phyloP scores from a whole-genome alignment of 768 basidiomycete species.

The Tylopilus balloui region DNA sequence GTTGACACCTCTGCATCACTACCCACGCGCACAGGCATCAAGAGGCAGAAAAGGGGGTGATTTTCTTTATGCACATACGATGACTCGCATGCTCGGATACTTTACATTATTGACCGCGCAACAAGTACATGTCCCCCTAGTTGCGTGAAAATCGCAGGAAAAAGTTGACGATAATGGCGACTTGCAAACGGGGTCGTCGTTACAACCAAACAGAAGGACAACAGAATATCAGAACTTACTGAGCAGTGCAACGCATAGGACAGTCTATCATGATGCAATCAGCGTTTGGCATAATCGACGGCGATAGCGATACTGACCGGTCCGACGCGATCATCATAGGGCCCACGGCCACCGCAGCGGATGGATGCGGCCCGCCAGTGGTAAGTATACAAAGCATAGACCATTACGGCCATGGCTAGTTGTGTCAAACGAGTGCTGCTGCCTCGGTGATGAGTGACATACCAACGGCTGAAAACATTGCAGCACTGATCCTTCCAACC shows the following conservation, averaged over 20 bases:
- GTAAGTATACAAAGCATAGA: conserved; percentile 92
- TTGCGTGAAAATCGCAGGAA: conserved; percentile 65
- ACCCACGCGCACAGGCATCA: conserved; percentile 47
- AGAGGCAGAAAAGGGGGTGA: conserved; percentile 55
- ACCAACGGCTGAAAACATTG: conserved; percentile 95
- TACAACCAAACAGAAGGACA: background rate
- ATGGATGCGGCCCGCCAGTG: conserved; percentile 96
- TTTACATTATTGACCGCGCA: conserved; percentile 14
- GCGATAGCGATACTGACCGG: conserved; percentile 58
- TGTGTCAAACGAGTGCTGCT: conserved; percentile 9
- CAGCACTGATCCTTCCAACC: conserved; percentile 95
- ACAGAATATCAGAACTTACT: conserved; percentile 39
- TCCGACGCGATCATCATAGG: conserved; percentile 94
- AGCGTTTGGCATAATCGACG: conserved; percentile 9
- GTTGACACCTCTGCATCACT: conserved; percentile 60
- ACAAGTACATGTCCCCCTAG: conserved; percentile 8
- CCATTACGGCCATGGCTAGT: conserved; percentile 92
- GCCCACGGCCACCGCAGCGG: conserved; percentile 83
- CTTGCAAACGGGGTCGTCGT: conserved; percentile 34
- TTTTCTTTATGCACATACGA: background rate
- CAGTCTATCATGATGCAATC: conserved; percentile 47
- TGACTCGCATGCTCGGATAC: conserved; percentile 5
- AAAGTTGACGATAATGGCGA: conserved; percentile 83
- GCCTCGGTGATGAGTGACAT: conserved; percentile 24
- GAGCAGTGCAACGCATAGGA: conserved; percentile 78